A percentile compares a stretch with the other conserved stretches of the same genome.
Conservation (phyloP, 768 basidiomycete species). For the Agaricus blazei region DNA sequence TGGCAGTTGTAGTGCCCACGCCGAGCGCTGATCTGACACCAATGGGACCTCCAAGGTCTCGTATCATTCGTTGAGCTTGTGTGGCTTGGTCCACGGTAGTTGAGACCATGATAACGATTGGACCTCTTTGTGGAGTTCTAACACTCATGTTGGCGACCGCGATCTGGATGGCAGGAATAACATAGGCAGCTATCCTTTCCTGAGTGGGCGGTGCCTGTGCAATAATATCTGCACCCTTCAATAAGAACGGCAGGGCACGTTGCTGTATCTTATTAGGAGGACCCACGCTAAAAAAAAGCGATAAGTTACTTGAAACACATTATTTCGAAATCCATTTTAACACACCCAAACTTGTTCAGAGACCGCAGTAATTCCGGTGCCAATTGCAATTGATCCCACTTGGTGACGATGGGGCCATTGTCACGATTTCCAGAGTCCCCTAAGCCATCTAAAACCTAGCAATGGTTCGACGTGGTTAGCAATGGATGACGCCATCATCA, state of each 20-base stretch:
- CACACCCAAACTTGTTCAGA: constrained; percentile 90
- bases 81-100: constrained; percentile 99
- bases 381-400: constrained; percentile 92
- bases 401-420: constrained; percentile 77
- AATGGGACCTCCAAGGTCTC: constrained; percentile 90
- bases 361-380: constrained; percentile 85
- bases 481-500: not conserved
- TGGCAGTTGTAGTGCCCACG: constrained; percentile 68
- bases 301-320: not conserved
- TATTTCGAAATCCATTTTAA: constrained; percentile 8
- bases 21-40: constrained; percentile 89
- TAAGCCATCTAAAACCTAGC: constrained; percentile 51
- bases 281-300: constrained; percentile 58
- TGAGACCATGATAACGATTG: constrained; percentile 89
- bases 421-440: constrained; percentile 53
- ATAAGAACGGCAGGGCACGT: constrained; percentile 90
- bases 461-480: constrained; percentile 2
- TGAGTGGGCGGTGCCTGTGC: constrained; percentile 98
- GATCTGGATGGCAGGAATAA: constrained; percentile 85
- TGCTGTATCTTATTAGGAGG: constrained; percentile 99
- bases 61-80: constrained; percentile 92
- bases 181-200: constrained; percentile 96
- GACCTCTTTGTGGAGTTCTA: constrained; percentile 62
- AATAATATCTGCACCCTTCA: constrained; percentile 93
- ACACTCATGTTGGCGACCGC: constrained; percentile 60